A percentile compares a stretch with the other conserved stretches of the same genome.
Evolutionary conservation across 345 rosid genomes (phyloP).

Genomic region (Hypericum perforatum): DNA sequence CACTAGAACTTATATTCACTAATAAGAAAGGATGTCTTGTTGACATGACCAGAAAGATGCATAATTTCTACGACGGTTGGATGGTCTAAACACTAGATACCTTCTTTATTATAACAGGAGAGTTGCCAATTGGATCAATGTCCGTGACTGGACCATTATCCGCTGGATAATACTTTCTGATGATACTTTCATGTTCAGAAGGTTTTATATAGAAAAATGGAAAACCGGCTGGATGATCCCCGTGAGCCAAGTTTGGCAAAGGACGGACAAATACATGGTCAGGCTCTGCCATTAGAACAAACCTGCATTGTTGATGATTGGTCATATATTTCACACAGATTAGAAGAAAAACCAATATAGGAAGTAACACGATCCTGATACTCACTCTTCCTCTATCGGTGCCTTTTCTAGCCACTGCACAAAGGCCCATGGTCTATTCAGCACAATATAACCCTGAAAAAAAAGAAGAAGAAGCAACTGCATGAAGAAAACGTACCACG

Average conservation of each 20-base stretch:
- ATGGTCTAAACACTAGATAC: constrained; percentile 16
- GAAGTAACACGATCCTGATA: constrained; percentile 6
- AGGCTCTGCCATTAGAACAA: constrained; percentile 90
- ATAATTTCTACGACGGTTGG: no score
- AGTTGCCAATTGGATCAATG: constrained; percentile 71
- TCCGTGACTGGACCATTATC: constrained; percentile 56
- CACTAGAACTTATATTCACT: no score
- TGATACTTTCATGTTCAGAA: constrained; percentile 30
- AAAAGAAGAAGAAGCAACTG: constrained; percentile 6
- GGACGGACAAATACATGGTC: constrained; percentile 81
- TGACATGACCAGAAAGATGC: no score
- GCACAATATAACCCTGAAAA: constrained; percentile 86
- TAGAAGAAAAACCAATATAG: not conserved
- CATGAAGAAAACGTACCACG: not conserved
- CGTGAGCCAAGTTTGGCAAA: constrained; percentile 69
- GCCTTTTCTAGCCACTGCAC: constrained; percentile 95
- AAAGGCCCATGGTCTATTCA: constrained; percentile 98
- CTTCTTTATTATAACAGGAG: constrained; percentile 69
- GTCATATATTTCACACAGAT: constrained; percentile 15
- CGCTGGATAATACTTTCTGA: constrained; percentile 59
- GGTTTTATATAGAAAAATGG: constrained; percentile 92
- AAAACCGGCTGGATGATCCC: constrained; percentile 64
- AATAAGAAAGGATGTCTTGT: no score
- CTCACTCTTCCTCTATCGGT: constrained; percentile 88
- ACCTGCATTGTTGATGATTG: constrained; percentile 40